Percentiles rank a stretch among this genome's conserved stretches.
Evolutionary conservation across 169 alveolate species (phyloP).

Genomic region (Besnoitia besnoiti): DNA sequence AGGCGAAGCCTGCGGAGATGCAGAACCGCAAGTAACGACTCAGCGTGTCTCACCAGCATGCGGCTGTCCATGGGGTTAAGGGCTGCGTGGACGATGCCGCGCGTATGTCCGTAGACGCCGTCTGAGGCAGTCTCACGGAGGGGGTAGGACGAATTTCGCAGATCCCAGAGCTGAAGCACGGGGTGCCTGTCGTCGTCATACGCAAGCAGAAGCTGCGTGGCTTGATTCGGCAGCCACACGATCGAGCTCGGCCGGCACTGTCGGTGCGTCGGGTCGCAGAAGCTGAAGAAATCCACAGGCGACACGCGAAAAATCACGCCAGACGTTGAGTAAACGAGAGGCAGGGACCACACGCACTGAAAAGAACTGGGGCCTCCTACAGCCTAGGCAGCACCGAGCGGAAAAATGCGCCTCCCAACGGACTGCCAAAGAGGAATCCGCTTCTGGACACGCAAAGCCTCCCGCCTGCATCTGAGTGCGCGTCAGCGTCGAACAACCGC

Average conservation of each 20-base stretch:
- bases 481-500: too few relatives aligned
- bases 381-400: too few relatives aligned
- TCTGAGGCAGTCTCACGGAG: slow-evolving; percentile 67
- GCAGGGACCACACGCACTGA: background rate
- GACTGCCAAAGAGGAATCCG: too few relatives aligned
- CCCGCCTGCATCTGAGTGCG: too few relatives aligned
- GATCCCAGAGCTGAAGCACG: slow-evolving; percentile 75
- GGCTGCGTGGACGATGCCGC: slow-evolving; percentile 50
- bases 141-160: slow-evolving; percentile 76
- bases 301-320: background rate
- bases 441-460: too few relatives aligned
- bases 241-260: slow-evolving; percentile 71
- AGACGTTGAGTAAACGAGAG: background rate
- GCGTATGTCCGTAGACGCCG: slow-evolving; percentile 52
- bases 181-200: slow-evolving; percentile 80
- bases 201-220: slow-evolving; percentile 75
- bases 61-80: slow-evolving; percentile 52
- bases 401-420: too few relatives aligned
- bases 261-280: slow-evolving; percentile 78
- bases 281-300: too few relatives aligned
- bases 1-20: too few relatives aligned
- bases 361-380: background rate
- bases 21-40: too few relatives aligned
- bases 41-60: slow-evolving; percentile 56
- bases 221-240: slow-evolving; percentile 74